Evolutionary conservation across 2,329 filamentous ascomycete genomes (phyloP), one percentile per base, ranked within the genome.

Genomic region (Fonsecaea monophora): DNA sequence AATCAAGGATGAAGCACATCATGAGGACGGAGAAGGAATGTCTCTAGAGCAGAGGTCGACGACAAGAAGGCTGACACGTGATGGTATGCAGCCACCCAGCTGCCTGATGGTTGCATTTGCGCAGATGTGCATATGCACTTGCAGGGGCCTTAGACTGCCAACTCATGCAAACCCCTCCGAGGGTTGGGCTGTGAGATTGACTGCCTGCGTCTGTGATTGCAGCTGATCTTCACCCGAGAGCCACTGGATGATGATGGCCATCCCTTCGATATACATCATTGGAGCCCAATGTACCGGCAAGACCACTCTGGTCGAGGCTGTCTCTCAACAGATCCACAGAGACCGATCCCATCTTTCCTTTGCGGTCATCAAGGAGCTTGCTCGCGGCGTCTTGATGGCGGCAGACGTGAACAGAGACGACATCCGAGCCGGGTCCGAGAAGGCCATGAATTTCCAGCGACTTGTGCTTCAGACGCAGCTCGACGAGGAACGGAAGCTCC

Each of bases 211-310:
- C 53, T 54, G 7, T 15, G 53, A 34, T 15, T 25, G 25, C 53
- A 15, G 21, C 13, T 34, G 34, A 13, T 15, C 30, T 34, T 8
- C 13, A 4, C 35, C 53, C n/a, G 25, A n/a, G 6, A 32, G 34
- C 7, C 13, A 42, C 34, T 34, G 13, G 15, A 6, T 12, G 9
- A 15, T 13, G 13, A 59, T 59, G 56, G 7, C 15, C 30, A 21
- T 9, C 21, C 56, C 35, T 12, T 59, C 56, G 8, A 59, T 59
- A 45, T 59, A 59, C 18, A 59, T 59, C 56, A 59, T 59, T 42
- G 56, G 56, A 15, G 56, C 56, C 15, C 56, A 59, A 38, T 59
- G 56, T 30, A 59, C 56, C 9, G 56, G 56, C 35, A 59, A 59
- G 56, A 59, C 56, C 18, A 59, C 56, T 34, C n/a, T 59, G 37